Conservation (phyloP, 2,329 filamentous ascomycete species). For the Fusarium papillatum region DNA sequence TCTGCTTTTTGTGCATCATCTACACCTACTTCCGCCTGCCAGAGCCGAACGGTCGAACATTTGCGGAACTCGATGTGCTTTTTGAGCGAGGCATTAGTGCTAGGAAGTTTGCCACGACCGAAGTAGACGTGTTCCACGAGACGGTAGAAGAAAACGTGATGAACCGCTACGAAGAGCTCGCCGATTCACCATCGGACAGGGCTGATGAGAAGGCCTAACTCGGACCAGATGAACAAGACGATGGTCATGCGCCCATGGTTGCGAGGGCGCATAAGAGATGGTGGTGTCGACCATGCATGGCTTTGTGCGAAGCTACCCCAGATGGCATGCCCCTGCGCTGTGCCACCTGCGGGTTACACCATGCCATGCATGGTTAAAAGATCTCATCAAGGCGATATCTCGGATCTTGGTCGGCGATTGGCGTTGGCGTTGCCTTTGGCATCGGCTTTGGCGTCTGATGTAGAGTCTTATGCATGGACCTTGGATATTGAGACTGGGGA, state of each 20-base stretch:
- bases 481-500: neutral
- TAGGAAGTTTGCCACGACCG: conserved; percentile 76
- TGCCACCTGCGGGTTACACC: conserved; percentile 18
- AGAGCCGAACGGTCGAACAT: conserved; percentile 84
- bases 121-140: conserved; percentile 69
- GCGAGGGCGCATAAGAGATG: neutral
- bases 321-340: conserved; percentile 10
- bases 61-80: conserved; percentile 87
- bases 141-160: conserved; percentile 62
- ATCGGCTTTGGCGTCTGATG: conserved; percentile 13
- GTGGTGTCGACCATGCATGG: neutral
- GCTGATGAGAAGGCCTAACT: conserved; percentile 29
- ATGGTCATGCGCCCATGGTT: neutral
- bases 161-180: conserved; percentile 60
- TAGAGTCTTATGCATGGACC: neutral
- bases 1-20: conserved; percentile 84
- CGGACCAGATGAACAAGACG: conserved; percentile 7
- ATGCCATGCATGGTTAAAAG: conserved; percentile 22
- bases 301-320: conserved; percentile 6
- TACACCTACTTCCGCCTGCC: conserved; percentile 75
- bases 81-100: conserved; percentile 82
- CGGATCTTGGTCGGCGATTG: conserved; percentile 44
- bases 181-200: conserved; percentile 36
- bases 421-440: neutral
- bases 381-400: conserved; percentile 43